phyloP scores from a whole-genome alignment of 805 yeast species.

The Saturnispora dispora region DNA sequence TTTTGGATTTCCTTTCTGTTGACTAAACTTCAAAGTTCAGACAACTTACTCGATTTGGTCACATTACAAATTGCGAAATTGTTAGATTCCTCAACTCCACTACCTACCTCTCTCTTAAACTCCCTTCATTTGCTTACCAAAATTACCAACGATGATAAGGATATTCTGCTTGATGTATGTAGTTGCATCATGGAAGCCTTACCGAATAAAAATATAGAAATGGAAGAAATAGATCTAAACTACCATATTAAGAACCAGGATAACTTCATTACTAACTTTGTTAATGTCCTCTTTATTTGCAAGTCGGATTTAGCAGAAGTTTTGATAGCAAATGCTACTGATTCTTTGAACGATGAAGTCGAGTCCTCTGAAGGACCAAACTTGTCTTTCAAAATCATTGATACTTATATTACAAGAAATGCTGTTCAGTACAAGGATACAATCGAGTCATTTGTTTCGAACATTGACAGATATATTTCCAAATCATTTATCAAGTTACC shows the following conservation, averaged over 20 bases:
- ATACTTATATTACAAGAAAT: slow-evolving; percentile 21
- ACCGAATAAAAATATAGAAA: slow-evolving; percentile 17
- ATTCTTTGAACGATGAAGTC: slow-evolving; percentile 20
- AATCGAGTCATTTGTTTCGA: slow-evolving; percentile 28
- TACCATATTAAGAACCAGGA: slow-evolving; percentile 9
- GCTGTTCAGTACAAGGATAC: slow-evolving; percentile 15
- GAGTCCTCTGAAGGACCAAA: slow-evolving; percentile 15
- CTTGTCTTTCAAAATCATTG: slow-evolving; percentile 23
- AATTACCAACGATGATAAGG: slow-evolving; percentile 15
- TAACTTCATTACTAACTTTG: slow-evolving; percentile 20
- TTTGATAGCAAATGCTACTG: slow-evolving; percentile 21
- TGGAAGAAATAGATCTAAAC: slow-evolving; percentile 9
- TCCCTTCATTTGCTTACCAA: slow-evolving; percentile 11
- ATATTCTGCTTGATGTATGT: slow-evolving; percentile 18
- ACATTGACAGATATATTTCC: slow-evolving; percentile 29
- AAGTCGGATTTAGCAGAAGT: slow-evolving; percentile 16
- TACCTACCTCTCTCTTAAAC: slow-evolving; percentile 9
- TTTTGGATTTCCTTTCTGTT: slow-evolving; percentile 8
- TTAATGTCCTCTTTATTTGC: slow-evolving; percentile 13
- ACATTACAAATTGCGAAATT: slow-evolving; percentile 10
- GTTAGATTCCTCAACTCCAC: slow-evolving; percentile 15
- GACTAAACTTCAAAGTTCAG: not conserved
- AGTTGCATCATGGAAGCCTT: slow-evolving; percentile 18
- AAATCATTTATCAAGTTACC: slow-evolving; percentile 25
- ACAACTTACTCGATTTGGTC: slow-evolving; percentile 10